A percentile compares a stretch with the other conserved stretches of the same genome.
Conservation (phyloP, 2,329 filamentous ascomycete genomes). For the Rachicladosporium sp. region DNA sequence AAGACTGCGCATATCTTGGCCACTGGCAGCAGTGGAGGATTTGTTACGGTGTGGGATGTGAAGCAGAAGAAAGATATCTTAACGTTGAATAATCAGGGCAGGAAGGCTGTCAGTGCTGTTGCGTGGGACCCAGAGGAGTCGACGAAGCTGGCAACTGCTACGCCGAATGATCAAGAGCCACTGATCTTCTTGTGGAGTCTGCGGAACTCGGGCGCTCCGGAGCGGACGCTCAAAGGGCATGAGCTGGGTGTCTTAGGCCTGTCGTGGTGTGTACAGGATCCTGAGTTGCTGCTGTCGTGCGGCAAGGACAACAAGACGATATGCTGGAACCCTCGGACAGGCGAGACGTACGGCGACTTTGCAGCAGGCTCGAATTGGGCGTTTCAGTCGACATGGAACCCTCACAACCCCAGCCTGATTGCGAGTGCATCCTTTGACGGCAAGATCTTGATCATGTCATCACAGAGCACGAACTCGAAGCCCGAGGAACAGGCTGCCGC, state of each 20-base stretch:
- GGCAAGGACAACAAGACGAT: slow-evolving; percentile 95
- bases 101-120: slow-evolving; percentile 88
- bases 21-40: slow-evolving; percentile 82
- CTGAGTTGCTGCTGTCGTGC: slow-evolving; percentile 76
- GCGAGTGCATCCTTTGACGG: slow-evolving; percentile 98
- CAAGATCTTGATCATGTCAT: slow-evolving; percentile 83
- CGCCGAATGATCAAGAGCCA: slow-evolving; percentile 76
- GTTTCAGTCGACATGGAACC: slow-evolving; percentile 89
- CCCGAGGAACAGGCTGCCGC: slow-evolving; percentile 52
- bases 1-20: slow-evolving; percentile 94
- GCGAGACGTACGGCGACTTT: slow-evolving; percentile 78
- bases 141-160: slow-evolving; percentile 87
- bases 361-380: slow-evolving; percentile 99
- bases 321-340: slow-evolving; percentile 91
- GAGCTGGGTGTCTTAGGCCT: slow-evolving; percentile 87
- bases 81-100: slow-evolving; percentile 76
- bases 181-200: slow-evolving; percentile 90
- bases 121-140: slow-evolving; percentile 92
- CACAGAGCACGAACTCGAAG: slow-evolving; percentile 82
- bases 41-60: slow-evolving; percentile 96
- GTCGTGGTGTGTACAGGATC: slow-evolving; percentile 90
- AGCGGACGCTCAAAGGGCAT: slow-evolving; percentile 76
- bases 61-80: slow-evolving; percentile 96
- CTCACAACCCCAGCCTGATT: slow-evolving; percentile 79
- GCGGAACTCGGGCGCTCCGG: slow-evolving; percentile 88